phyloP scores from a whole-genome alignment of 345 rosid genomes.

The Eutrema japonicum region DNA sequence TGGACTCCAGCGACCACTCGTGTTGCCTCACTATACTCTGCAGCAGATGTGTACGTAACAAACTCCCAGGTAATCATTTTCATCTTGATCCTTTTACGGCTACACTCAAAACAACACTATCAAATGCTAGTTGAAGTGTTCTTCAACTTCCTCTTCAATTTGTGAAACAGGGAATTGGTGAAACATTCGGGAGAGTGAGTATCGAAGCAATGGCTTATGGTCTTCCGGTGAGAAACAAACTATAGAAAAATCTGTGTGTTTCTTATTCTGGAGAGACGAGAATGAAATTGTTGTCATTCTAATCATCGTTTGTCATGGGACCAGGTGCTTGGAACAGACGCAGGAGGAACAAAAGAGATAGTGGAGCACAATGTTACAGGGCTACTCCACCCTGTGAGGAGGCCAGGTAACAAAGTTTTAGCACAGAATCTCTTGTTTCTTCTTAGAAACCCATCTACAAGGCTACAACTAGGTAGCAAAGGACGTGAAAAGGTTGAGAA shows the following conservation, averaged over 20 bases:
- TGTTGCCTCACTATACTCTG: constrained; percentile 87
- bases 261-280: not conserved
- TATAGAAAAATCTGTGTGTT: not conserved
- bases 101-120: not conserved
- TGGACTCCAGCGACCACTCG: constrained; percentile 92
- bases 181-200: constrained; percentile 97
- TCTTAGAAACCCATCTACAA: constrained; percentile 62
- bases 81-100: constrained; percentile 19
- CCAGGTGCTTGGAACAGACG: constrained; percentile 75
- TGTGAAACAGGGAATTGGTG: constrained; percentile 77
- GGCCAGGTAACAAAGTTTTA: constrained; percentile 59
- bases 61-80: constrained; percentile 74
- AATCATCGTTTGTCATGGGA: constrained; percentile 19
- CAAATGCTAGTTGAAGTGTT: constrained; percentile 27
- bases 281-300: not conserved
- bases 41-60: constrained; percentile 90
- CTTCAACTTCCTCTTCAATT: constrained; percentile 11
- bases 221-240: constrained; percentile 73
- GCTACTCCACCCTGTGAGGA: constrained; percentile 82
- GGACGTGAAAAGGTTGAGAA: constrained; percentile 73
- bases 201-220: constrained; percentile 98
- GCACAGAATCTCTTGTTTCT: constrained; percentile 63
- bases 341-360: constrained; percentile 93
- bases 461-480: constrained; percentile 66
- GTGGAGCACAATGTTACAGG: constrained; percentile 84